Percentiles rank a stretch among this genome's conserved stretches.
phyloP scores from a whole-genome alignment of 306 rosid genomes.

The Echinosophora koreensis region DNA sequence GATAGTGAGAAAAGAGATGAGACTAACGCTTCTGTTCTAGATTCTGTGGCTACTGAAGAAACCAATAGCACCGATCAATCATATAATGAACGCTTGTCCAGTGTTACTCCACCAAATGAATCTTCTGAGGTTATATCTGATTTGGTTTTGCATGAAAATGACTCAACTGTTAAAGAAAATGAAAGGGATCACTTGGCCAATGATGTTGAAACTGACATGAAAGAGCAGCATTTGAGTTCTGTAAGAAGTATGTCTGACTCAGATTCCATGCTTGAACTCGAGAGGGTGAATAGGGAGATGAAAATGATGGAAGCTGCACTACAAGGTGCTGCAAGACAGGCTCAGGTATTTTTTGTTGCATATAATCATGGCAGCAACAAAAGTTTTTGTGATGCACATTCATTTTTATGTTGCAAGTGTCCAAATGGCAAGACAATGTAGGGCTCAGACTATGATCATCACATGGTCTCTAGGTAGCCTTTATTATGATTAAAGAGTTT shows the following conservation, averaged over 20 bases:
- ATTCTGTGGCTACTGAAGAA: slow-evolving; percentile 56
- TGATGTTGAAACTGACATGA: slow-evolving; percentile 54
- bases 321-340: slow-evolving; percentile 99
- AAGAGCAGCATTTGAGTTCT: slow-evolving; percentile 59
- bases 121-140: slow-evolving; percentile 50
- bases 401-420: slow-evolving; percentile 32
- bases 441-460: slow-evolving; percentile 11
- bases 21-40: slow-evolving; percentile 50
- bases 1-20: slow-evolving; percentile 53
- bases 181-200: slow-evolving; percentile 53
- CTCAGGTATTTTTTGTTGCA: slow-evolving; percentile 75
- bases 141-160: slow-evolving; percentile 55
- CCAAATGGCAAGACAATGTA: slow-evolving; percentile 23
- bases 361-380: slow-evolving; percentile 32
- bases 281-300: slow-evolving; percentile 81
- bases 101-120: slow-evolving; percentile 53
- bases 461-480: slow-evolving; percentile 39
- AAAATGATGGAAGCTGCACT: slow-evolving; percentile 97
- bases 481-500: slow-evolving; percentile 41
- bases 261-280: slow-evolving; percentile 68
- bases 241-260: slow-evolving; percentile 53
- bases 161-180: slow-evolving; percentile 46
- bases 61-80: slow-evolving; percentile 47
- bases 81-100: slow-evolving; percentile 48
- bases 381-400: slow-evolving; percentile 24